Conservation (phyloP, 2,329 filamentous ascomycete species). For the Pseudocercospora crystallina region DNA sequence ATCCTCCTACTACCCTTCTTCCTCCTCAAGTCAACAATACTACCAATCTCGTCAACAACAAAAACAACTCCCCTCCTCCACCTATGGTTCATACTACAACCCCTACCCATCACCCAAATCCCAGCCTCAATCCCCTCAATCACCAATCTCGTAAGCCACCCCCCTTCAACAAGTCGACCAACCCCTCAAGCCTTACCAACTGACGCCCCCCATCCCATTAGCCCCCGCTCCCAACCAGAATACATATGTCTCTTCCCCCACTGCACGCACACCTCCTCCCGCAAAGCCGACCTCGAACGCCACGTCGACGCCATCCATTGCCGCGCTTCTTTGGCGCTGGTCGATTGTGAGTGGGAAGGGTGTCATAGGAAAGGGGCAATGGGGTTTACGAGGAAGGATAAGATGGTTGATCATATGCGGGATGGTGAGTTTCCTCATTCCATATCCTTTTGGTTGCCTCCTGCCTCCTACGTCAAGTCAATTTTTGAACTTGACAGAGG, state of each 20-base stretch:
- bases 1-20: neutral
- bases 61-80: neutral
- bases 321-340: slow-evolving; percentile 33
- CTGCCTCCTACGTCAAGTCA: too few species aligned
- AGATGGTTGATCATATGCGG: slow-evolving; percentile 58
- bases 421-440: too few species aligned
- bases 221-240: neutral
- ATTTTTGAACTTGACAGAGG: too few species aligned
- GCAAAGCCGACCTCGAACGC: slow-evolving; percentile 51
- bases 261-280: slow-evolving; percentile 39
- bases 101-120: slow-evolving; percentile 2
- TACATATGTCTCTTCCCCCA: slow-evolving; percentile 11
- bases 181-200: neutral
- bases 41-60: neutral
- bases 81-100: neutral
- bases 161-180: neutral
- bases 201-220: neutral
- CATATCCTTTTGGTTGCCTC: too few species aligned
- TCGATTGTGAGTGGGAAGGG: slow-evolving; percentile 45
- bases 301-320: slow-evolving; percentile 50
- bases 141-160: neutral
- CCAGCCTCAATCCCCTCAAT: slow-evolving; percentile 1
- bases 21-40: neutral
- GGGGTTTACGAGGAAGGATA: slow-evolving; percentile 59
- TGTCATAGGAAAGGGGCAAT: slow-evolving; percentile 46